A percentile compares a stretch with the other conserved stretches of the same genome.
These are phyloP conservation scores for Pleurozium schreberi DNA, from an alignment of 225 moss, liverwort and hornwort species.

Conservation along the genomic window DNA sequence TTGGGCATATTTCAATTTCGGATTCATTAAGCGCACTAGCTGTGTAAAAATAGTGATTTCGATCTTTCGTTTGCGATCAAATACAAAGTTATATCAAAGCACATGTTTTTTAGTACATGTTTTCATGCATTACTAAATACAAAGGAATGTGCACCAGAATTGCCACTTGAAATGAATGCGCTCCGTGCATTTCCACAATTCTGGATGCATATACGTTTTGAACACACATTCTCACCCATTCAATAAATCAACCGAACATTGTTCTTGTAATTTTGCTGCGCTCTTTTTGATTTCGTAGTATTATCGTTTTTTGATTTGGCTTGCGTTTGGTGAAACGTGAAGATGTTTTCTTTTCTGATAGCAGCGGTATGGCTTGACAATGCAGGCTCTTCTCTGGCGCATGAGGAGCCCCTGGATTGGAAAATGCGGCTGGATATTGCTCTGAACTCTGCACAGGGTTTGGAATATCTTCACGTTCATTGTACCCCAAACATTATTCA, in stretches of 20 bases:
- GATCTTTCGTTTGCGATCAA: neutral
- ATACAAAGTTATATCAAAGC: neutral
- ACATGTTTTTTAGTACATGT: neutral
- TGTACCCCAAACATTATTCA: conserved; percentile 41
- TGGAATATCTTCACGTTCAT: conserved; percentile 35
- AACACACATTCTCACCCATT: neutral
- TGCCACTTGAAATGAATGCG: neutral
- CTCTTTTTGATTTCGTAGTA: neutral
- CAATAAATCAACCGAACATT: too few species aligned
- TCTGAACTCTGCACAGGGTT: conserved; percentile 22
- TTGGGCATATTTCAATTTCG: neutral
- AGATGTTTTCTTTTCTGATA: neutral
- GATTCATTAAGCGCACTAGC: too few species aligned
- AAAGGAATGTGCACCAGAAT: neutral
- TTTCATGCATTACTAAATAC: neutral
- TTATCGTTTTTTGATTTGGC: too few species aligned
- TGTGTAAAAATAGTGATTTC: neutral
- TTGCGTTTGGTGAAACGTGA: neutral
- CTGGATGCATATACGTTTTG: neutral
- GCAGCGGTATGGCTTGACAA: neutral
- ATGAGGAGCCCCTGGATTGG: conserved; percentile 17
- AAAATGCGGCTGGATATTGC: conserved; percentile 20
- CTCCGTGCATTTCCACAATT: neutral
- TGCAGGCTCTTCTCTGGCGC: conserved; percentile 7
- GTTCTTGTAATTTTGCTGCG: neutral